Percentiles rank a stretch among this genome's conserved stretches.
phyloP scores from a whole-genome alignment of 2,329 filamentous ascomycete genomes.

The Ascomycota sp. region DNA sequence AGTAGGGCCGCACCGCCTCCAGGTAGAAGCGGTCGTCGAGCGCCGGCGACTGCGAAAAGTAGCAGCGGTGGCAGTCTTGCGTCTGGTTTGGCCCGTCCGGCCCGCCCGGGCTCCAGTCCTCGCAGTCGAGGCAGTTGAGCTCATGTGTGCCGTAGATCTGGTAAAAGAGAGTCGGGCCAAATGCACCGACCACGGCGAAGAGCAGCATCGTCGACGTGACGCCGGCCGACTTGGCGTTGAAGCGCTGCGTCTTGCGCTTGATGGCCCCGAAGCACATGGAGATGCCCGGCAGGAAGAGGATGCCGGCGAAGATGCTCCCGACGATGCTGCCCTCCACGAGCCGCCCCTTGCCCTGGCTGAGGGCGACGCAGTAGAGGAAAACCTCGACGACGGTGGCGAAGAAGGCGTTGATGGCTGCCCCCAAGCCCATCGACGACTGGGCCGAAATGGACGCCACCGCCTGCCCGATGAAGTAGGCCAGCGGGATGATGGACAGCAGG shows the following conservation, averaged over 20 bases:
- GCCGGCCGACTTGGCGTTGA: conserved; percentile 89
- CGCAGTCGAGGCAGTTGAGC: conserved; percentile 57
- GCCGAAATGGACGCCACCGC: conserved; percentile 96
- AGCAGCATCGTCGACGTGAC: conserved; percentile 96
- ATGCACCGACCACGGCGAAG: conserved; percentile 87
- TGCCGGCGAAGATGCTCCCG: conserved; percentile 92
- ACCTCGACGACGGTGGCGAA: conserved; percentile 97
- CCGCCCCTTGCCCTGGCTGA: conserved; percentile 78
- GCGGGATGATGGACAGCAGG: conserved; percentile 78
- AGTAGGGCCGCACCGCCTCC: conserved; percentile 81
- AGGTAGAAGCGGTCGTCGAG: conserved; percentile 76
- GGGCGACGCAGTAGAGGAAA: conserved; percentile 86
- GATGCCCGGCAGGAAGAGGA: conserved; percentile 79
- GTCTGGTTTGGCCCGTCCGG: conserved; percentile 16
- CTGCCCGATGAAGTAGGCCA: conserved; percentile 97
- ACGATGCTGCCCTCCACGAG: conserved; percentile 94
- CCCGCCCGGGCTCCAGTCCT: conserved; percentile 19
- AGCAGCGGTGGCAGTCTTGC: conserved; percentile 77
- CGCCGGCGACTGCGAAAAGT: conserved; percentile 73
- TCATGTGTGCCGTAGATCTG: conserved; percentile 97
- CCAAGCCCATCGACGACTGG: conserved; percentile 94
- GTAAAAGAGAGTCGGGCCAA: conserved; percentile 91
- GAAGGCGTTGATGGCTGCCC: conserved; percentile 92
- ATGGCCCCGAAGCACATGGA: conserved; percentile 99
- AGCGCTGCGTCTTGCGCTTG: conserved; percentile 93